phyloP scores from a whole-genome alignment of 2,329 filamentous ascomycete genomes.

The Hymenoscyphus albidus region DNA sequence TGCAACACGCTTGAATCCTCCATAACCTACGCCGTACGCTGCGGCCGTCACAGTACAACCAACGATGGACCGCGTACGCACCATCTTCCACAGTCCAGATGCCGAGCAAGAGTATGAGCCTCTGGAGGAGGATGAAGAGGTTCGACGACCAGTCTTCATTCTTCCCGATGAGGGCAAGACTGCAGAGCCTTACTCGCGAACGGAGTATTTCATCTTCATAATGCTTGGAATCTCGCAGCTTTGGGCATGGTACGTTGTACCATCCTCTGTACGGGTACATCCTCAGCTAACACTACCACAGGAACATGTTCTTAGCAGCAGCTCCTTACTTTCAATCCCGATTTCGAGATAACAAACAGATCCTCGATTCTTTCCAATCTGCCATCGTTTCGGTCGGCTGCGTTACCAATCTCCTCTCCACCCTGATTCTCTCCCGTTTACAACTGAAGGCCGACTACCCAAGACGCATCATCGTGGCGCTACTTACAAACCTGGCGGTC shows the following conservation, averaged over 20 bases:
- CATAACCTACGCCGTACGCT: background rate
- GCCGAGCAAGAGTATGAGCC: slow-evolving; percentile 28
- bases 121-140: slow-evolving; percentile 21
- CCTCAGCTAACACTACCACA: slow-evolving; percentile 37
- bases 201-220: slow-evolving; percentile 82
- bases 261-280: slow-evolving; percentile 11
- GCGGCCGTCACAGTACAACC: slow-evolving; percentile 15
- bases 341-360: slow-evolving; percentile 67
- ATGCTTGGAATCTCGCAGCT: slow-evolving; percentile 90
- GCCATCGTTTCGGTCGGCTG: slow-evolving; percentile 85
- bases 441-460: slow-evolving; percentile 85
- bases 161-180: slow-evolving; percentile 16
- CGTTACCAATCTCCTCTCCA: slow-evolving; percentile 71
- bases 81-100: slow-evolving; percentile 24
- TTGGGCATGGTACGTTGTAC: slow-evolving; percentile 77
- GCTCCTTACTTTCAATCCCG: slow-evolving; percentile 88
- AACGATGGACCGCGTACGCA: slow-evolving; percentile 26
- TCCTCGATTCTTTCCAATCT: slow-evolving; percentile 81
- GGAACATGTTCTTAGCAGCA: slow-evolving; percentile 98
- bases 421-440: slow-evolving; percentile 72
- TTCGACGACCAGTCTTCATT: slow-evolving; percentile 20
- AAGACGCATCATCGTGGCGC: slow-evolving; percentile 72
- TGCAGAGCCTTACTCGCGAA: slow-evolving; percentile 65
- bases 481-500: slow-evolving; percentile 71
- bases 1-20: background rate